Conservation (phyloP, 306 rosid species). For the Ceratonia siliqua region DNA sequence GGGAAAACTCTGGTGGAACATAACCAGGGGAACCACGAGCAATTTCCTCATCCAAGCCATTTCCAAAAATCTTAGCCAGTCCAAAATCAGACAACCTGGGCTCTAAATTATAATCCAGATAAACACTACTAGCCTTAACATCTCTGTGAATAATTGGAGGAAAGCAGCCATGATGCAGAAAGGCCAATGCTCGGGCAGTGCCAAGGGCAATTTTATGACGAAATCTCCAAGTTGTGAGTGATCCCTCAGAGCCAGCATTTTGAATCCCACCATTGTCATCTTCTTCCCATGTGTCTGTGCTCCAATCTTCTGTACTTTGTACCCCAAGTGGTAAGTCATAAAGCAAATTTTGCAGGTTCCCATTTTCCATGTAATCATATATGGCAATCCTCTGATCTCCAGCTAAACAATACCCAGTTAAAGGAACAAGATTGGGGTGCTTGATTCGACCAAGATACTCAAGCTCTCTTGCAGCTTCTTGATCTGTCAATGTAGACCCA, state of each 20-base stretch:
- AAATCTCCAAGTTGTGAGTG: slow-evolving; percentile 83
- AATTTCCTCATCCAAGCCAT: slow-evolving; percentile 81
- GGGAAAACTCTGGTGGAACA: slow-evolving; percentile 80
- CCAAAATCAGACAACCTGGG: slow-evolving; percentile 96
- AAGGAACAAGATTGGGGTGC: slow-evolving; percentile 91
- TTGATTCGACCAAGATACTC: slow-evolving; percentile 97
- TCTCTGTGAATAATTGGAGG: slow-evolving; percentile 95
- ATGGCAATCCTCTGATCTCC: slow-evolving; percentile 98
- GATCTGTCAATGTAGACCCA: slow-evolving; percentile 89
- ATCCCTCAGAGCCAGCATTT: slow-evolving; percentile 82
- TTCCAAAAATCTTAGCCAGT: slow-evolving; percentile 84
- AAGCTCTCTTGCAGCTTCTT: slow-evolving; percentile 91
- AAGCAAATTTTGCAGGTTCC: slow-evolving; percentile 91
- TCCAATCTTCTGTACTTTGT: slow-evolving; percentile 93
- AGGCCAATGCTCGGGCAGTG: slow-evolving; percentile 88
- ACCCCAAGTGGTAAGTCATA: slow-evolving; percentile 95
- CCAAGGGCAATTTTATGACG: slow-evolving; percentile 95
- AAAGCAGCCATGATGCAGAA: slow-evolving; percentile 94
- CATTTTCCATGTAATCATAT: slow-evolving; percentile 99
- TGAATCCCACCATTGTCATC: slow-evolving; percentile 62
- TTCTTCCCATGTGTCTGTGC: slow-evolving; percentile 95
- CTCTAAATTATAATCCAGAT: slow-evolving; percentile 83
- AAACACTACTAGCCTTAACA: slow-evolving; percentile 90
- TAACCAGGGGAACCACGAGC: slow-evolving; percentile 76
- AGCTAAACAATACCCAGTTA: slow-evolving; percentile 98